phyloP scores from a whole-genome alignment of 176 grass and related monocot genomes.

The Triticum turgidum region DNA sequence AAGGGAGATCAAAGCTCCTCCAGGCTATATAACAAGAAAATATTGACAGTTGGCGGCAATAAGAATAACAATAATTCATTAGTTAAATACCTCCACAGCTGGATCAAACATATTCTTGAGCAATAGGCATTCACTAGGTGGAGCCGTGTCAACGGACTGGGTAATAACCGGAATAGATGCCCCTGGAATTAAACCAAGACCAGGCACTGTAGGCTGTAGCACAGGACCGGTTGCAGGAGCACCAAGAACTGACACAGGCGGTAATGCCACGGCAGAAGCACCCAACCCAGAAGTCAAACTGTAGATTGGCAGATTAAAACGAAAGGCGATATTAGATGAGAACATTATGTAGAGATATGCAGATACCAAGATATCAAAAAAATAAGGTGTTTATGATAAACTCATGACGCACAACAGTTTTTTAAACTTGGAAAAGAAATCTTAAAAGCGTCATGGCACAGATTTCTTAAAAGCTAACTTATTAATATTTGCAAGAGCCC shows the following conservation, averaged over 20 bases:
- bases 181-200: constrained; percentile 39
- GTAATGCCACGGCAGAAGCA: constrained; percentile 39
- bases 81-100: constrained; percentile 55
- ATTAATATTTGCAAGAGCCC: background rate
- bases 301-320: constrained; percentile 25
- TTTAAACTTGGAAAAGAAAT: background rate
- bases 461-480: background rate
- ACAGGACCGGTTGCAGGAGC: constrained; percentile 42
- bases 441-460: background rate
- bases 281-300: constrained; percentile 64
- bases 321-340: background rate
- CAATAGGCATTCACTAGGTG: constrained; percentile 82
- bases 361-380: background rate
- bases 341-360: background rate
- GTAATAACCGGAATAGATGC: constrained; percentile 41
- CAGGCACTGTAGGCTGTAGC: constrained; percentile 47
- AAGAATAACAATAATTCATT: background rate
- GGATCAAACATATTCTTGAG: constrained; percentile 99
- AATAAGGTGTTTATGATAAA: background rate
- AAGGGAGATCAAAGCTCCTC: background rate
- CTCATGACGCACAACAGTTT: background rate
- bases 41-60: background rate
- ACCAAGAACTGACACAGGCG: constrained; percentile 75
- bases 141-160: constrained; percentile 37
- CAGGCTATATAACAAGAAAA: background rate